phyloP scores from a whole-genome alignment of 23 red algal genomes.

The Porphyridium purpureum region DNA sequence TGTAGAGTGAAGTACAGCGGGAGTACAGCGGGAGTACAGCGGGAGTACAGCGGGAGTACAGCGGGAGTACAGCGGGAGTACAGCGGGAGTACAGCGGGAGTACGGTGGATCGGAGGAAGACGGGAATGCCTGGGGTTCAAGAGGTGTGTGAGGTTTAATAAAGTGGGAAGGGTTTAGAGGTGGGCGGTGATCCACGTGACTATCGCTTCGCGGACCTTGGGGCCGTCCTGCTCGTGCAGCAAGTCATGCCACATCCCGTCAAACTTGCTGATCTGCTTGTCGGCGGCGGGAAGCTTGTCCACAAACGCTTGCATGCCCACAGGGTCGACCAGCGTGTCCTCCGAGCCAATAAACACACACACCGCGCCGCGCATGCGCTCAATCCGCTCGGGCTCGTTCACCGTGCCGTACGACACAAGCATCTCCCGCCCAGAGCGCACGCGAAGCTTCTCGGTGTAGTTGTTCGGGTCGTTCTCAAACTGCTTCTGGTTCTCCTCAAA shows the following conservation, averaged over 20 bases:
- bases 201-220: too few relatives aligned
- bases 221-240: conserved; percentile 43
- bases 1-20: too few relatives aligned
- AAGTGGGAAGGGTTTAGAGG: too few relatives aligned
- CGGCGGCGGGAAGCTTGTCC: conserved; percentile 10
- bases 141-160: too few relatives aligned
- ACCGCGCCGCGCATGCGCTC: conserved; percentile 21
- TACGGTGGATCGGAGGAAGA: too few relatives aligned
- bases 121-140: too few relatives aligned
- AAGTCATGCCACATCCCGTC: conserved; percentile 68
- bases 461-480: conserved; percentile 49
- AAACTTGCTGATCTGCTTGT: conserved; percentile 21
- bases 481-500: conserved; percentile 40
- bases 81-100: too few relatives aligned
- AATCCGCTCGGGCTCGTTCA: conserved; percentile 2
- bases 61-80: too few relatives aligned
- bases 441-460: conserved; percentile 42
- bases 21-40: too few relatives aligned
- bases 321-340: conserved; percentile 61
- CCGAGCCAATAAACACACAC: conserved; percentile 41
- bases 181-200: too few relatives aligned
- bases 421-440: conserved; percentile 63
- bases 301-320: conserved; percentile 42
- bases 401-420: conserved; percentile 36
- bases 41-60: too few relatives aligned